Evolutionary conservation across 768 basidiomycete species (phyloP), one percentile per base, ranked within the genome.

Genomic region (Suillus spraguei): DNA sequence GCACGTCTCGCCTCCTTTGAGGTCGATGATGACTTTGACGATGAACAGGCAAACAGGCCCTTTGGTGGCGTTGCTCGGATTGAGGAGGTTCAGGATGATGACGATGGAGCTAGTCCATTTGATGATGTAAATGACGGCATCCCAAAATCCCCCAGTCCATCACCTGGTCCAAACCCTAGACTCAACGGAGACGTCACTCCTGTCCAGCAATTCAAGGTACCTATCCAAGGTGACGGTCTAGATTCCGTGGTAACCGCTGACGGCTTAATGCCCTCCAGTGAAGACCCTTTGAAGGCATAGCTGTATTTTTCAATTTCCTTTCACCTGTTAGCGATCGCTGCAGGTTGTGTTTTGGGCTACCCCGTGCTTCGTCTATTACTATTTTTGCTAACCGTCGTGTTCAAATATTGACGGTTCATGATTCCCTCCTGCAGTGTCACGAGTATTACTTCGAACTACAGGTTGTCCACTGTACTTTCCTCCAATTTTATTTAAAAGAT

Each of bases 1-100:
- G 84, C 83, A 28, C 85, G 84, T 68, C 70, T 92, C 66, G 85
- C 87, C 17, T 87, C 88, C 60, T 85, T 86, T 67, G 88, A 88
- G 71, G 79, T 79, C 67, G 81, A 83, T 62, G 78, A 80, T 63
- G 74, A 62, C 0, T 65, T 66, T 28, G 72, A 77, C 28, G 78
- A 73, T 24, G 76, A 61, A 32, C 69, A 71, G 36, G 64, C 66
- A n/a, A 70, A 66, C 16, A 11, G 14, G 36, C 1, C 11, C 9
- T 17, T 32, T 4, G 28, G 8, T 28, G 16, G 39, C 6, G 39
- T 20, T 17, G 58, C 65, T 35, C 65, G 66, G 33, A 54, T 77
- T 65, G 71, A 69, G 36, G 74, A 78, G 66, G 73, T 75, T 20
- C 72, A 72, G 41, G 74, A 74, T n/a, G 77, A 74, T 35, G 78